phyloP scores from a whole-genome alignment of 2,329 filamentous ascomycete genomes.

The Dactylonectria macrodidyma region DNA sequence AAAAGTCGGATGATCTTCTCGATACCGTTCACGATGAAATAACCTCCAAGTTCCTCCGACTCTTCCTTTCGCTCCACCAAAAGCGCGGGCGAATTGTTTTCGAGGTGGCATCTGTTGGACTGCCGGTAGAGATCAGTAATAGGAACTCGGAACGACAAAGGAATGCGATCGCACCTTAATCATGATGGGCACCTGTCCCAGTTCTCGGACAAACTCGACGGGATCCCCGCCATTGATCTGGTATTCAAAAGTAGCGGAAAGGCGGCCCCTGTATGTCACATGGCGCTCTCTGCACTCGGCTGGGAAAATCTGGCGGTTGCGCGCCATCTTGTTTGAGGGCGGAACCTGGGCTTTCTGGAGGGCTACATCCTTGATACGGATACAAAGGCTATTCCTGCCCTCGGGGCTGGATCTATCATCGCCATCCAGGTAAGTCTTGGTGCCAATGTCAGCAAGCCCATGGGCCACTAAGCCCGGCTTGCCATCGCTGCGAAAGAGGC shows the following conservation, averaged over 20 bases:
- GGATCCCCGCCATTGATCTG: conserved; percentile 89
- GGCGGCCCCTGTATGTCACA: conserved; percentile 88
- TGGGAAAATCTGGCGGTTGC: conserved; percentile 88
- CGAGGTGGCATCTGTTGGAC: conserved; percentile 92
- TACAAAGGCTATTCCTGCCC: conserved; percentile 80
- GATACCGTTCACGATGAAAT: conserved; percentile 97
- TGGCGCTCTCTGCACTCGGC: conserved; percentile 96
- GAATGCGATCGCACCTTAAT: conserved; percentile 75
- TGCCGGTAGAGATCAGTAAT: conserved; percentile 53
- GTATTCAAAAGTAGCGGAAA: conserved; percentile 88
- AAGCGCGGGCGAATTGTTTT: conserved; percentile 85
- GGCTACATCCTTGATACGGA: conserved; percentile 85
- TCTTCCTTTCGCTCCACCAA: conserved; percentile 93
- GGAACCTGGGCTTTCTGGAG: conserved; percentile 88
- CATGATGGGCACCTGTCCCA: conserved; percentile 95
- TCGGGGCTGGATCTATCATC: conserved; percentile 72
- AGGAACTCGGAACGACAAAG: background rate
- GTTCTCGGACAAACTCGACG: conserved; percentile 84
- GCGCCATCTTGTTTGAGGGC: conserved; percentile 85
- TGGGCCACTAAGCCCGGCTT: conserved; percentile 73
- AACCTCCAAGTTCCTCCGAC: conserved; percentile 94
- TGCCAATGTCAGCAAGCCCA: conserved; percentile 89
- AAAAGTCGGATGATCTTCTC: conserved; percentile 97
- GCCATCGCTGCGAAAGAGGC: conserved; percentile 82
- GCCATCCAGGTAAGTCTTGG: conserved; percentile 89